Conservation (phyloP, 2,329 filamentous ascomycete genomes). For the Ophiosphaerella narmari region DNA sequence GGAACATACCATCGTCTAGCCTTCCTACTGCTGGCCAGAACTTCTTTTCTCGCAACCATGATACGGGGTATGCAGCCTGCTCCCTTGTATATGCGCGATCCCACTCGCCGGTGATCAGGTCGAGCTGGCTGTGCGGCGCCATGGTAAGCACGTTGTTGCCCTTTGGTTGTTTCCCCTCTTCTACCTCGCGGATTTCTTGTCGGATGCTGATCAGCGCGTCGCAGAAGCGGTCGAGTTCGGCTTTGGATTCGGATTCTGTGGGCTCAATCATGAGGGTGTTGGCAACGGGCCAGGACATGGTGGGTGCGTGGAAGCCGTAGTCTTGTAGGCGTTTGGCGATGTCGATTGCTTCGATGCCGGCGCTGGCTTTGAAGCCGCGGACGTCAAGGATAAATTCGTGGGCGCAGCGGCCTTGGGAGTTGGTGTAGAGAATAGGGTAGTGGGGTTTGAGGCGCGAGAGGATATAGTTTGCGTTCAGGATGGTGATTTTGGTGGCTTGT, state of each 20-base stretch:
- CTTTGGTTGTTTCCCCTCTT: constrained; percentile 75
- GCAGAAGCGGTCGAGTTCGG: constrained; percentile 91
- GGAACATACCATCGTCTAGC: constrained; percentile 78
- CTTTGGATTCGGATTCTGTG: constrained; percentile 89
- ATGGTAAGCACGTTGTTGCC: constrained; percentile 87
- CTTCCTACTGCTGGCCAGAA: constrained; percentile 92
- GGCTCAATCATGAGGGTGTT: constrained; percentile 99
- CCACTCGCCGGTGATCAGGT: constrained; percentile 79
- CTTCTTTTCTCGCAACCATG: constrained; percentile 89
- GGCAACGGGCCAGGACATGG: constrained; percentile 94
- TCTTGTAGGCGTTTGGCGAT: constrained; percentile 96
- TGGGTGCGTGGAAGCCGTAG: constrained; percentile 96
- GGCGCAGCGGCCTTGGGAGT: constrained; percentile 82
- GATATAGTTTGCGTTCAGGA: constrained; percentile 98
- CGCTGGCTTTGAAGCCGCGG: constrained; percentile 79
- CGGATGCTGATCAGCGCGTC: constrained; percentile 88
- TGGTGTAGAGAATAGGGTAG: constrained; percentile 93
- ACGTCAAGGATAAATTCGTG: constrained; percentile 97
- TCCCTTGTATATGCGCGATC: constrained; percentile 79
- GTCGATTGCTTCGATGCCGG: constrained; percentile 88
- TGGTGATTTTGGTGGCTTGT: constrained; percentile 85
- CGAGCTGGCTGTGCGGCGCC: constrained; percentile 81
- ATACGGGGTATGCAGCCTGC: constrained; percentile 83
- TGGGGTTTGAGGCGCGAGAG: constrained; percentile 82
- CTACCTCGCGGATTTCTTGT: constrained; percentile 79